These are phyloP conservation scores for Backusella luteola DNA, from an alignment of 192 early-diverging fungal genomes.

Conservation along the genomic window DNA sequence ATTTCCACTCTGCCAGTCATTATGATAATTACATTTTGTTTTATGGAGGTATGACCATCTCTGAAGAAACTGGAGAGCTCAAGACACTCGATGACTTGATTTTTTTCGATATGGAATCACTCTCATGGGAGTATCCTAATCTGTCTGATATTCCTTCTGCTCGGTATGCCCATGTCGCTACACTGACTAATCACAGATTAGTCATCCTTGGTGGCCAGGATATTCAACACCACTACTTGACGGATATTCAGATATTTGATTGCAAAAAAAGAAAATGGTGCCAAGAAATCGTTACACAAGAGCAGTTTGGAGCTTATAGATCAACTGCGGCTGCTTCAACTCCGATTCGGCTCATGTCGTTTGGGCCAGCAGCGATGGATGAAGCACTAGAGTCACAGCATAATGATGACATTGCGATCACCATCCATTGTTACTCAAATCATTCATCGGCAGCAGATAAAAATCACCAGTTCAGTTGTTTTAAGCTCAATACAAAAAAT, in stretches of 20 bases:
- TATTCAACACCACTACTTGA: conserved; percentile 68
- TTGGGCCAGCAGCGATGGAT: not conserved
- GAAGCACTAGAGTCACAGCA: not conserved
- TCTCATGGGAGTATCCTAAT: conserved; percentile 59
- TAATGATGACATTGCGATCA: not conserved
- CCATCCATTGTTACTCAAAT: conserved; percentile 67
- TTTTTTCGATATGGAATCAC: conserved; percentile 57
- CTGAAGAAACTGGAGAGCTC: conserved; percentile 55
- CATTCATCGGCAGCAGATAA: conserved; percentile 61
- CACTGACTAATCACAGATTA: conserved; percentile 59
- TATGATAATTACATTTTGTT: conserved; percentile 59
- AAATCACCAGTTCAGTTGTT: conserved; percentile 50
- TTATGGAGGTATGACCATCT: conserved; percentile 77
- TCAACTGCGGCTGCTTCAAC: conserved; percentile 65
- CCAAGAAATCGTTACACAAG: conserved; percentile 57
- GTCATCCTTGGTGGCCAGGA: conserved; percentile 79
- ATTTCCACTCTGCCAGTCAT: conserved; percentile 74
- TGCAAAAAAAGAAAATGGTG: conserved; percentile 63
- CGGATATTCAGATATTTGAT: conserved; percentile 73
- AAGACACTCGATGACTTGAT: conserved; percentile 65
- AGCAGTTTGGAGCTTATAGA: conserved; percentile 74
- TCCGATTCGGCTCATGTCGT: not conserved
- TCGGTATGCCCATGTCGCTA: conserved; percentile 72
- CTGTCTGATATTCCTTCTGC: conserved; percentile 52
- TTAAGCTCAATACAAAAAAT: conserved; percentile 50